Percentiles rank a stretch among this genome's conserved stretches.
These are phyloP conservation scores for Rhododendron williamsianum DNA, from an alignment of 148 eudicot genomes.

Conservation along the genomic window DNA sequence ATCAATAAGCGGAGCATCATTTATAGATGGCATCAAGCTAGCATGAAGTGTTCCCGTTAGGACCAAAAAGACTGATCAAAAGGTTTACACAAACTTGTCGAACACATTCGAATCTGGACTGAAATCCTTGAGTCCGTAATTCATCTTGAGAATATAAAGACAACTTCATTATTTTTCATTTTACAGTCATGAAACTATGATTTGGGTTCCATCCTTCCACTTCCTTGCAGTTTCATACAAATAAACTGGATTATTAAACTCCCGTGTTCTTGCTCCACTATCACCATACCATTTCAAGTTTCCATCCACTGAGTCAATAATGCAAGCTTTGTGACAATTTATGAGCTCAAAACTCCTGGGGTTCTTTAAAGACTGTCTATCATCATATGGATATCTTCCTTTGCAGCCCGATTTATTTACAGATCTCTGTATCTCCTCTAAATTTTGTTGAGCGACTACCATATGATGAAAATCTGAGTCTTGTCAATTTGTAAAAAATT, in stretches of 20 bases:
- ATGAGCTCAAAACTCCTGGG: background rate
- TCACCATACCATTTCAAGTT: background rate
- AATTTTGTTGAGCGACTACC: background rate
- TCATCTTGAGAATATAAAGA: background rate
- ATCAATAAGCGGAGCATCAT: background rate
- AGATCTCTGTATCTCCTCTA: background rate
- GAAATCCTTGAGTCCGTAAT: background rate
- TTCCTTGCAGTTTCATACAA: background rate
- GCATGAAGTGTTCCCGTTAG: background rate
- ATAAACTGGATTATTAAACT: background rate
- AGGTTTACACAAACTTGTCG: background rate
- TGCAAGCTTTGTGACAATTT: background rate
- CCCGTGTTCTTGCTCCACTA: background rate
- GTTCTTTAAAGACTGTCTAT: background rate
- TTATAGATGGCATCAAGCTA: background rate
- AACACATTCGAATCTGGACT: background rate
- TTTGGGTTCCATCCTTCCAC: background rate
- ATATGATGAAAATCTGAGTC: background rate
- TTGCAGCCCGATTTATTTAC: background rate
- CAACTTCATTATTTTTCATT: background rate
- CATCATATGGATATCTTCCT: background rate
- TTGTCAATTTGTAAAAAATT: background rate
- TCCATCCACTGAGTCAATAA: background rate
- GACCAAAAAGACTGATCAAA: background rate
- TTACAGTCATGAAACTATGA: background rate